Conservation (phyloP, 2,329 filamentous ascomycete genomes). For the Colletotrichum liaoningense region DNA sequence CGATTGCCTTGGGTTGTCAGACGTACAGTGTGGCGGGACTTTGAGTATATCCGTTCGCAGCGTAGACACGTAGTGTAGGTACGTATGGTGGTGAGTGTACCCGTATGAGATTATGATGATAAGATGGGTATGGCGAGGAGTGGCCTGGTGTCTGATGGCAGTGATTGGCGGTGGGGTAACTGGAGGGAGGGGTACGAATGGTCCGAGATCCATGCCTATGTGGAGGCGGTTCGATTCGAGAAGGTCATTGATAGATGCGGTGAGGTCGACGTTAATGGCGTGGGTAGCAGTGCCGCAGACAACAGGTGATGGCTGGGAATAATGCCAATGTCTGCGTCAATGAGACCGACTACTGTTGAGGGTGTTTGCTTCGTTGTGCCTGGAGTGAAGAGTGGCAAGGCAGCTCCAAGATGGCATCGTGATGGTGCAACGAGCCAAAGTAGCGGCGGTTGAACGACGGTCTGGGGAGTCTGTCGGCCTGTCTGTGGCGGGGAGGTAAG, state of each 20-base stretch:
- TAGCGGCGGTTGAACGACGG: not conserved
- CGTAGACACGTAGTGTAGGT: not conserved
- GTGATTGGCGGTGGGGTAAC: not conserved
- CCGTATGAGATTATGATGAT: not conserved
- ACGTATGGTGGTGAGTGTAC: not conserved
- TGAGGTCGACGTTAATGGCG: not conserved
- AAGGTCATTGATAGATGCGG: not conserved
- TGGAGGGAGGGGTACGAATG: not conserved
- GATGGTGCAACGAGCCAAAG: not conserved
- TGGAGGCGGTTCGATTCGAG: slow-evolving; percentile 21
- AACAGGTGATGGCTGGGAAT: slow-evolving; percentile 2
- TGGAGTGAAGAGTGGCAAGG: not conserved
- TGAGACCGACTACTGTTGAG: not conserved
- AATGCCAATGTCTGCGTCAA: not conserved
- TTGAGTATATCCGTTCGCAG: not conserved
- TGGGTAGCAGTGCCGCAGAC: not conserved
- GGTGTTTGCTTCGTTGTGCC: not conserved
- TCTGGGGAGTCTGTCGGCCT: too few relatives aligned
- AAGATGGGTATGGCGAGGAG: not conserved
- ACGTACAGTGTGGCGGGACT: slow-evolving; percentile 10
- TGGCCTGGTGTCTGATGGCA: not conserved
- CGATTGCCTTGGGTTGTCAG: not conserved
- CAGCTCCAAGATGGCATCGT: not conserved
- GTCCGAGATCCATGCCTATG: not conserved
- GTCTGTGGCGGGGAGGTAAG: not conserved